Percentiles rank a stretch among this genome's conserved stretches.
Conservation (phyloP, 371 early-diverging fungal species). For the Choanephora cucurbitarum region DNA sequence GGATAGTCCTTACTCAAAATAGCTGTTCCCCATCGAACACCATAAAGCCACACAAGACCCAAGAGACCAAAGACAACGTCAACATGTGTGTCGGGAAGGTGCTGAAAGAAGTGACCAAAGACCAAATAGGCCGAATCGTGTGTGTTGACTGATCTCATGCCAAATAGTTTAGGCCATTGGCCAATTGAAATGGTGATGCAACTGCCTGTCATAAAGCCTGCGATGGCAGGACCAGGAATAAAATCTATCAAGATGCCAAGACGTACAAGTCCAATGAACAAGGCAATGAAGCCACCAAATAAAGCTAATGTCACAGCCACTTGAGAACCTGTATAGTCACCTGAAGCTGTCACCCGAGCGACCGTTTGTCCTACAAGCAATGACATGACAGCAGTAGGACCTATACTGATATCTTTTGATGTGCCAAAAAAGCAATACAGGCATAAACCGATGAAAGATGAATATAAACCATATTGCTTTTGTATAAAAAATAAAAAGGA, state of each 20-base stretch:
- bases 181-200: conserved; percentile 73
- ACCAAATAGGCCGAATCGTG: conserved; percentile 59
- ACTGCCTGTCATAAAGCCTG: conserved; percentile 79
- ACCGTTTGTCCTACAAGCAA: conserved; percentile 74
- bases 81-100: conserved; percentile 46
- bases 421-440: conserved; percentile 84
- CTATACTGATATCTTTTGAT: conserved; percentile 85
- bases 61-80: conserved; percentile 59
- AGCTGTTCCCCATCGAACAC: conserved; percentile 47
- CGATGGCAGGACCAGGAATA: conserved; percentile 74
- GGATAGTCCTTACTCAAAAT: conserved; percentile 45
- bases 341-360: conserved; percentile 35
- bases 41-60: conserved; percentile 52
- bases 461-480: too few relatives aligned
- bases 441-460: conserved; percentile 73
- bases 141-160: conserved; percentile 65
- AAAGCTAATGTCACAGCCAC: conserved; percentile 62
- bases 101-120: conserved; percentile 55
- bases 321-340: conserved; percentile 41
- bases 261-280: conserved; percentile 74
- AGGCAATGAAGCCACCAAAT: conserved; percentile 62
- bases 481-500: too few relatives aligned
- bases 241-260: conserved; percentile 88
- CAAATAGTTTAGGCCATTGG: conserved; percentile 79
- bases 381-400: conserved; percentile 89